Evolutionary conservation across 768 basidiomycete genomes (phyloP), one percentile per base, ranked within the genome.

Genomic region (Boletus patriciae): DNA sequence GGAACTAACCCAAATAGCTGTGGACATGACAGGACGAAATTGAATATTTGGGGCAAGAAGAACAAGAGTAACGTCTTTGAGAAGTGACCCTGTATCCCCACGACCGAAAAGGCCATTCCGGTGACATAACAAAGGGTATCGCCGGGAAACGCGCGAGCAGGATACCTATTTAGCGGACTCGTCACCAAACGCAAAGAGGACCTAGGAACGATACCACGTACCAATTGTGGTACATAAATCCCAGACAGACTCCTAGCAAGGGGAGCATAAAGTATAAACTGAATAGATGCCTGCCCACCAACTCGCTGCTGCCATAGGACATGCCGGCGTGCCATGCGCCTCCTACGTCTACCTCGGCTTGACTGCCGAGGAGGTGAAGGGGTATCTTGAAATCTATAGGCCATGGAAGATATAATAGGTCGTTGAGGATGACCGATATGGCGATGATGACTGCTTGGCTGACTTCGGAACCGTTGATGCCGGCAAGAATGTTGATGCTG

Each of bases 31-130:
- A 98, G 78, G 48, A 98, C 52, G 69, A 99, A 99, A 72, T 99
- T 99, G 84, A 98, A 94, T 60, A 97, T 89, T 70, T 99, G 97
- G 5, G 97, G 97, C 46, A 99, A 81, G 77, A 98, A 98, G 79
- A 99, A 98, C 25, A 98, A 77, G 55, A 98, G 80, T 10, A 99
- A 77, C 0, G 97, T 99, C 75, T 99, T 99, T 51, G 92, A 93
- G 73, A 94, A 98, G 72, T 99, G 97, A 0, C 90, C 94, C 66
- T 97, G 92, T 60, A 99, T 98, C 23, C 94, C 95, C 33, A 96
- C 94, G 10, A 97, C 95, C 1, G 97, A 89, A 70, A 99, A 98
- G 5, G 97, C 93, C 97, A 99, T 99, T 57, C 97, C 97, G 0
- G 94, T 85, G 40, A 98, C 86, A 75, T 99, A 99, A 73, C 97